A percentile compares a stretch with the other conserved stretches of the same genome.
These are phyloP conservation scores for Penicillium thymicola DNA, from an alignment of 2,329 filamentous ascomycete species.

Conservation along the genomic window DNA sequence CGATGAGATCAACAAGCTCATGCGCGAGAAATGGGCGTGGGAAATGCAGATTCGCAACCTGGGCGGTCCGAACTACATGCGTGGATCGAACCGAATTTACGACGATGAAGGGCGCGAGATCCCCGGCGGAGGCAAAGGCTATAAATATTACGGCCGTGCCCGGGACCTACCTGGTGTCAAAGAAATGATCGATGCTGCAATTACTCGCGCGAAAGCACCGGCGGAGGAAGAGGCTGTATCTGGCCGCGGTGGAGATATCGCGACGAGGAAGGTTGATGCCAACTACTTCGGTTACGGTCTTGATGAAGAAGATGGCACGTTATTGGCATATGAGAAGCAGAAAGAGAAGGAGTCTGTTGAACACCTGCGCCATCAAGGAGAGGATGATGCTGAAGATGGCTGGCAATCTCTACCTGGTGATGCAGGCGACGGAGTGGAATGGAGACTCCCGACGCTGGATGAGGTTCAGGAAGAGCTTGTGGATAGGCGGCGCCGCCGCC, in stretches of 20 bases:
- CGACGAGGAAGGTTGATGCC: constrained; percentile 73
- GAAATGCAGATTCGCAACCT: constrained; percentile 93
- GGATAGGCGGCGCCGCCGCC: constrained; percentile 74
- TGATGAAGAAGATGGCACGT: constrained; percentile 80
- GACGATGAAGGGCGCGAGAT: constrained; percentile 72
- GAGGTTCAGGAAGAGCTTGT: constrained; percentile 94
- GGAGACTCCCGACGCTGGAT: constrained; percentile 80
- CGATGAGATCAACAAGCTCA: constrained; percentile 98
- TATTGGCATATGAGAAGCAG: constrained; percentile 75
- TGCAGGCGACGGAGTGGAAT: constrained; percentile 73
- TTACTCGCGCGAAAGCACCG: constrained; percentile 59
- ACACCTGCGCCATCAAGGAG: constrained; percentile 58
- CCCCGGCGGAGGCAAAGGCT: constrained; percentile 74
- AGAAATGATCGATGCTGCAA: constrained; percentile 84
- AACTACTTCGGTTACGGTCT: constrained; percentile 94
- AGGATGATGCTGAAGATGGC: constrained; percentile 59
- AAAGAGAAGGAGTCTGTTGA: constrained; percentile 81
- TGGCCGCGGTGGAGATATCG: constrained; percentile 41
- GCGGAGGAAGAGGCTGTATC: constrained; percentile 64
- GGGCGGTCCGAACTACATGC: constrained; percentile 97
- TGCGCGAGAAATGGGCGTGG: constrained; percentile 99
- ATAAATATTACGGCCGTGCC: constrained; percentile 90
- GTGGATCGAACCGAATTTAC: constrained; percentile 66
- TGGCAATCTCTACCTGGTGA: constrained; percentile 91
- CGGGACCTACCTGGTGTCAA: constrained; percentile 90